phyloP scores from a whole-genome alignment of 139 green algal species.

The Diplosphaera chodatii region DNA sequence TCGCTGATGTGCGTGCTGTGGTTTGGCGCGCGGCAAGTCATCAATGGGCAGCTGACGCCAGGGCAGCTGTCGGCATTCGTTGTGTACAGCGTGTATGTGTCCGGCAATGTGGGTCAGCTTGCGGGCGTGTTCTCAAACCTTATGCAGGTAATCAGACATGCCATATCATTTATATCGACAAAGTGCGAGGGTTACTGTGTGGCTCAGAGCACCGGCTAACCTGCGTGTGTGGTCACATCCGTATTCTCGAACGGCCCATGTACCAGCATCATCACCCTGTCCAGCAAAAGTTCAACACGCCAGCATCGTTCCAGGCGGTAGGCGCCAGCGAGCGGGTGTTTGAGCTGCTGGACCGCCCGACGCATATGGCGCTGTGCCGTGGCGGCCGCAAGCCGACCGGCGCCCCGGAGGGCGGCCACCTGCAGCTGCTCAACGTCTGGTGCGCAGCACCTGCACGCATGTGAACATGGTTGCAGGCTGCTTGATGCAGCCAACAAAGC shows the following conservation, averaged over 20 bases:
- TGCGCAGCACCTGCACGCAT: constrained; percentile 2
- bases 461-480: too few species aligned
- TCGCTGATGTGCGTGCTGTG: constrained; percentile 35
- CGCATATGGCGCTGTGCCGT: not conserved
- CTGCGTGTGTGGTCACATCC: too few species aligned
- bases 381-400: constrained; percentile 19
- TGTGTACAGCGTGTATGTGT: constrained; percentile 45
- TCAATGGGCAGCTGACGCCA: constrained; percentile 19
- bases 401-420: constrained; percentile 9
- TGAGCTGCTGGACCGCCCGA: constrained; percentile 38
- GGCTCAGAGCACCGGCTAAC: too few species aligned
- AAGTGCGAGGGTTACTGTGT: too few species aligned
- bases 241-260: too few species aligned
- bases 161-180: too few species aligned
- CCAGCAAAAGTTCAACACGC: too few species aligned
- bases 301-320: constrained; percentile 16
- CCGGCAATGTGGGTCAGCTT: constrained; percentile 26
- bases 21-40: constrained; percentile 26
- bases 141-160: too few species aligned
- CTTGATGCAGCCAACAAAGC: too few species aligned
- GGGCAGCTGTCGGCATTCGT: constrained; percentile 40
- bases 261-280: too few species aligned
- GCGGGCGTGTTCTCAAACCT: constrained; percentile 28
- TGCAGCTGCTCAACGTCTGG: constrained; percentile 41
- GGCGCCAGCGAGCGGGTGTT: constrained; percentile 41